Evolutionary conservation across 495 filamentous ascomycete species (phyloP).

Genomic region (Stereocaulon alpinum): DNA sequence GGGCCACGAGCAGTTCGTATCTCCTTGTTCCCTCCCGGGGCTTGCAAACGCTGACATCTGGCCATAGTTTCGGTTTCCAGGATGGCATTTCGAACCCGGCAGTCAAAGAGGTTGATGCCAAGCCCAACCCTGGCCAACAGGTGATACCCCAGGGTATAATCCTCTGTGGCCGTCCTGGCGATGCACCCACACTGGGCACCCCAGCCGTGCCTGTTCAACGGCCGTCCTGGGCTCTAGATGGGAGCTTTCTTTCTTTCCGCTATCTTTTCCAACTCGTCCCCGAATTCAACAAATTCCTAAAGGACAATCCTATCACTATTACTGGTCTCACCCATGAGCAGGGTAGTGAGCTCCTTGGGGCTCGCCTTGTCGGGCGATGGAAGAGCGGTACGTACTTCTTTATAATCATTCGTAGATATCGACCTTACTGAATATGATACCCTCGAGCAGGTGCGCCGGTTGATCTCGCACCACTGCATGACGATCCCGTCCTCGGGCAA

Average conservation of each 20-base stretch:
- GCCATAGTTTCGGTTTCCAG: conserved; percentile 27
- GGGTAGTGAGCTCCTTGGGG: conserved; percentile 30
- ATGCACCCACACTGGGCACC: neutral
- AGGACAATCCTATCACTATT: conserved; percentile 19
- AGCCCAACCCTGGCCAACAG: conserved; percentile 20
- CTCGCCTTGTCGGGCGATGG: conserved; percentile 35
- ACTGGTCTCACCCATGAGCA: conserved; percentile 6
- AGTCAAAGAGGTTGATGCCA: conserved; percentile 21
- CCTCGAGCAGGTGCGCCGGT: conserved; percentile 28
- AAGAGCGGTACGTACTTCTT: conserved; percentile 28
- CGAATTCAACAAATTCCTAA: conserved; percentile 26
- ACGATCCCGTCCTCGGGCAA: conserved; percentile 24
- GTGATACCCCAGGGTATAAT: conserved; percentile 24
- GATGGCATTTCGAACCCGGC: conserved; percentile 30
- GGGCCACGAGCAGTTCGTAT: conserved; percentile 31
- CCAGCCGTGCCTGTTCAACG: conserved; percentile 10
- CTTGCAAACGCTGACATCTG: conserved; percentile 12
- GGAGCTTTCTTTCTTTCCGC: conserved; percentile 31
- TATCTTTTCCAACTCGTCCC: conserved; percentile 31
- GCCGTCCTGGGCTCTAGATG: conserved; percentile 31
- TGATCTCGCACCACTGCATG: conserved; percentile 24
- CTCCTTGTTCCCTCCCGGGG: neutral
- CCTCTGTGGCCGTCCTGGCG: conserved; percentile 26
- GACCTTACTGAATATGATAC: neutral
- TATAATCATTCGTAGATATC: neutral